Conservation (phyloP, 2,329 filamentous ascomycete genomes). For the Exophiala aquamarina region DNA sequence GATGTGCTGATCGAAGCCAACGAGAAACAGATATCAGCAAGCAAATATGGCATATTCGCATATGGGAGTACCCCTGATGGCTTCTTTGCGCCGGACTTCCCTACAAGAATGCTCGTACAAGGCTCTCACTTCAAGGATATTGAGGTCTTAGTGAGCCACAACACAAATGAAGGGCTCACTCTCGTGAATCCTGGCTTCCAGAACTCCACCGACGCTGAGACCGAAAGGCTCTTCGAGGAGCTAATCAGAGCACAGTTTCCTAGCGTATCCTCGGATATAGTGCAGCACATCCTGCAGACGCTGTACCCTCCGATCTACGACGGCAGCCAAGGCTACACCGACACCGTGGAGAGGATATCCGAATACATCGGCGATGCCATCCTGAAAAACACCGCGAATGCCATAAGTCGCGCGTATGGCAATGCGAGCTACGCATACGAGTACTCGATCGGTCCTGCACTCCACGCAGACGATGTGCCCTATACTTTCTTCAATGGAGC, state of each 20-base stretch:
- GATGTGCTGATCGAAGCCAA: slow-evolving; percentile 40
- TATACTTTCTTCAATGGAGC: slow-evolving; percentile 54
- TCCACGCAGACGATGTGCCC: slow-evolving; percentile 53
- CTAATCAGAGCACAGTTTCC: no score
- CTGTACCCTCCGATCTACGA: slow-evolving; percentile 54
- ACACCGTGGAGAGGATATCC: no score
- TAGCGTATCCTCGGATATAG: slow-evolving; percentile 22
- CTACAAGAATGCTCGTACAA: no score
- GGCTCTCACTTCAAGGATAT: no score
- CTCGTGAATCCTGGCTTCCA: no score
- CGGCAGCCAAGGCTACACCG: slow-evolving; percentile 48
- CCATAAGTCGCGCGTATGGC: slow-evolving; percentile 49
- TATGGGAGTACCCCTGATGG: no score
- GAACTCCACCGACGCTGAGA: slow-evolving; percentile 33
- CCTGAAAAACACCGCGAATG: slow-evolving; percentile 55
- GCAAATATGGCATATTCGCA: no score
- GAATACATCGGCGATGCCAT: slow-evolving; percentile 45
- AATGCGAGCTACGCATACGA: slow-evolving; percentile 52
- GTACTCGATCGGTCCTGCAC: slow-evolving; percentile 54
- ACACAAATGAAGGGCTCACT: no score
- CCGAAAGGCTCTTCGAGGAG: slow-evolving; percentile 27
- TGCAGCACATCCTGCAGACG: slow-evolving; percentile 44
- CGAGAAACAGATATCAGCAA: no score
- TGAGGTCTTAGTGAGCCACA: no score
- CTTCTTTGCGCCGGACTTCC: no score